Evolutionary conservation across 163 green algal species (phyloP).

Genomic region (Chlamydomonas reinhardtii): DNA sequence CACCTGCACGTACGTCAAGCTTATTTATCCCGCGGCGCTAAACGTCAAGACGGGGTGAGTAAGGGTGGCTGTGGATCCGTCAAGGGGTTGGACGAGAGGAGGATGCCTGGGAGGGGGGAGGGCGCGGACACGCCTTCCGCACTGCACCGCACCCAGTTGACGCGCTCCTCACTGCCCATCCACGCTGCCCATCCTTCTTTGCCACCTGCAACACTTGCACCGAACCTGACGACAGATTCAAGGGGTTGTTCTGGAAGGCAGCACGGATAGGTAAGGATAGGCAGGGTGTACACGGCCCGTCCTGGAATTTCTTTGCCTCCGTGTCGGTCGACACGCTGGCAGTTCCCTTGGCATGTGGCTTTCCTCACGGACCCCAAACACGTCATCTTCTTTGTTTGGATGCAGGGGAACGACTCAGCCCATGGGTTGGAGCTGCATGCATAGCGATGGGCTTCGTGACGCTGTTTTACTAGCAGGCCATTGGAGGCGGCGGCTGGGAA

Average conservation of each 20-base stretch:
- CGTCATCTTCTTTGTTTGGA: too few relatives aligned
- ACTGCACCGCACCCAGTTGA: too few relatives aligned
- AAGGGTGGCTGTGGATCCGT: background rate
- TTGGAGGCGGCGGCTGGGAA: background rate
- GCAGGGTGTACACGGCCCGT: background rate
- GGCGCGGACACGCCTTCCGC: too few relatives aligned
- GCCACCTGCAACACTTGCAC: too few relatives aligned
- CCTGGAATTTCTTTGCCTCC: too few relatives aligned
- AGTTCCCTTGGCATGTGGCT: too few relatives aligned
- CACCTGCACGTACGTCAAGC: slow-evolving; percentile 95
- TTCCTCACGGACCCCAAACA: too few relatives aligned
- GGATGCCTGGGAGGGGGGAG: too few relatives aligned
- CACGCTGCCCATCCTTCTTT: too few relatives aligned
- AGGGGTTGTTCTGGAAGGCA: slow-evolving; percentile 92
- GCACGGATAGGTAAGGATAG: slow-evolving; percentile 77
- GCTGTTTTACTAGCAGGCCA: slow-evolving; percentile 9
- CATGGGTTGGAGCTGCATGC: slow-evolving; percentile 41
- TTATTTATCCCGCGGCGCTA: slow-evolving; percentile 72
- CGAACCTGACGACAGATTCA: slow-evolving; percentile 71
- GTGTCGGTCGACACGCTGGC: too few relatives aligned
- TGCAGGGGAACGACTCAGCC: slow-evolving; percentile 41
- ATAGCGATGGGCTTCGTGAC: slow-evolving; percentile 31
- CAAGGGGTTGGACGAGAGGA: background rate
- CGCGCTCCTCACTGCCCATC: too few relatives aligned
- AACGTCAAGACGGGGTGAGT: slow-evolving; percentile 73